Evolutionary conservation across 129 eudicot genomes (phyloP), one percentile per base, ranked within the genome.

Genomic region (Centrapalus pauciflorus): DNA sequence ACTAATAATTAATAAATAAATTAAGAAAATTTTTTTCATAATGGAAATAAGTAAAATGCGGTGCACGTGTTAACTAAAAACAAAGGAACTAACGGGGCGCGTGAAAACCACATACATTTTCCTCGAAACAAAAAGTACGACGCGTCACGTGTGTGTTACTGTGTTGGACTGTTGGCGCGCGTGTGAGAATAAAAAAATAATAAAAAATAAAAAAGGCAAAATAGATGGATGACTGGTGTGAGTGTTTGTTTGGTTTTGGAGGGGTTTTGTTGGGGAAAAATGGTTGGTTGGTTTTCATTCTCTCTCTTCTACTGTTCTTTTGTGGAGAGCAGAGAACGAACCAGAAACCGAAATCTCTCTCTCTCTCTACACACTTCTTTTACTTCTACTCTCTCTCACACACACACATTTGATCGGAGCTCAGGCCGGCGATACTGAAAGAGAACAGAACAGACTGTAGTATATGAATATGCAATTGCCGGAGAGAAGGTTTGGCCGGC

Each of bases 251-350:
- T 64, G 66, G 72, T 55, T 64, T 55, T 32, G 30, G 24, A 49
- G 60, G 72, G 72, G 67, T 45, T 60, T 71, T 37, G 69, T 60
- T 60, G 61, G 69, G 56, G 41, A 38, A 73, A n/a, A 73, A 64
- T 73, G 78, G 60, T 57, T 74, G 83, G 83, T 69, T 78, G 83
- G 76, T 70, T 82, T 78, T 78, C 76, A 78, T 78, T 75, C 83
- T 63, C 74, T 66, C 69, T 60, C 66, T 32, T 75, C 66, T 56
- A 49, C 63, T 77, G 68, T 70, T 73, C 43, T 35, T 79, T 54
- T 84, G 89, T 84, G 89, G 85, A 80, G 83, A 80, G 75, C 77
- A 83, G 73, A 80, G 62, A 74, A 60, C 82, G 46, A 55, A 64
- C 77, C 70, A 56, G 30, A 55, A 69, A 56, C 30, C 49, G 37